Evolutionary conservation across 2,329 filamentous ascomycete genomes (phyloP), one percentile per base, ranked within the genome.

Genomic region (Aspergillus amoenus): DNA sequence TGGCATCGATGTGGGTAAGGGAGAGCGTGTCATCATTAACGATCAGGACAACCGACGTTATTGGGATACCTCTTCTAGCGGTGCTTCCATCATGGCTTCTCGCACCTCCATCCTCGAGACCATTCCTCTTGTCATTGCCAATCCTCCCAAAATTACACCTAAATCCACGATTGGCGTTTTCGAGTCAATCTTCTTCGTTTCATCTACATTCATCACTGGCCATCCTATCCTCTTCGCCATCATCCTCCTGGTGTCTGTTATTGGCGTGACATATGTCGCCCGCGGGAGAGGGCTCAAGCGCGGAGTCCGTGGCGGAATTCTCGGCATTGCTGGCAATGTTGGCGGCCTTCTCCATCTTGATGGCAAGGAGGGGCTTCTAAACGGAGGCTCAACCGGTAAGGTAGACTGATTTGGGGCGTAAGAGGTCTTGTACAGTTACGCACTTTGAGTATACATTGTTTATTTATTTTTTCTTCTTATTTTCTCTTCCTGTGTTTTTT

Each of bases 41-140:
- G 94, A 99, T 67, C 91, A 97, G 80, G 92, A 96, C 74, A 92
- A 91, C 78, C 92, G 90, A 66, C 87, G 89, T 63, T 99, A 96
- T 79, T 99, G 94, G 94, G 94, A 99, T 71, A 86, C 83, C 32
- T 96, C 93, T 46, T 88, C 89, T 60, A 94, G 91, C 3, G 93
- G 93, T 64, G 93, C 94, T 74, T 85, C 88, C 61, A 97, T 99
- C 70, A 87, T 93, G 65, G 88, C 93, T 53, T 94, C 89, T 24
- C 88, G 94, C 61, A 93, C 91, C 4, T 92, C 90, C 3, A 96
- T 97, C 70, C 85, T 96, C 60, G 93, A 96, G 76, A 96, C 92
- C 13, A 77, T 84, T 44, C 78, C 78, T 34, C 79, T 82, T 56
- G 77, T 83, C 54, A 74, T 82, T 51, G 70, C 76, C 42, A 77